Evolutionary conservation across 169 alveolate genomes (phyloP).

Genomic region (Plasmodium gonderi): DNA sequence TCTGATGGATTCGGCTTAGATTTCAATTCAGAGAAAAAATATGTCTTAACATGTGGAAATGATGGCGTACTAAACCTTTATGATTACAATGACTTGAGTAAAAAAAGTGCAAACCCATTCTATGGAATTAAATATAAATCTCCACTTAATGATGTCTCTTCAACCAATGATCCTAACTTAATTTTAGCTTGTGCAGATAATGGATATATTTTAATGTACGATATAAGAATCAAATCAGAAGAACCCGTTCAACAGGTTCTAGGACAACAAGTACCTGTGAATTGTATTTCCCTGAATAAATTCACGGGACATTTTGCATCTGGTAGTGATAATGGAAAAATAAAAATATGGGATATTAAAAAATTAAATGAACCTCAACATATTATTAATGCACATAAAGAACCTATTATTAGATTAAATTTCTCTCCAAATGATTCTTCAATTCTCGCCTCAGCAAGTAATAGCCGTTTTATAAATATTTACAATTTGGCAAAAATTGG

Average conservation of each 20-base stretch:
- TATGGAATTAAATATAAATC: constrained; percentile 46
- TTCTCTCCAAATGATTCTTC: constrained; percentile 57
- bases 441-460: constrained; percentile 55
- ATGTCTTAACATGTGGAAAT: constrained; percentile 47
- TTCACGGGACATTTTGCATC: constrained; percentile 62
- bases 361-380: constrained; percentile 42
- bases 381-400: constrained; percentile 58
- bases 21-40: constrained; percentile 1
- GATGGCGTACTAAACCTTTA: constrained; percentile 32
- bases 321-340: constrained; percentile 70
- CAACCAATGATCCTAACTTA: constrained; percentile 51
- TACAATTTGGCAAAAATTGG: constrained; percentile 50
- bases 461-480: constrained; percentile 35
- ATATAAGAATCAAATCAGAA: constrained; percentile 13
- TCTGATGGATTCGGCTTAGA: constrained; percentile 64
- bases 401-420: constrained; percentile 48
- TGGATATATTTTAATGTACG: constrained; percentile 50
- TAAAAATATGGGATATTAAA: constrained; percentile 60
- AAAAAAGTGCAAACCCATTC: constrained; percentile 2
- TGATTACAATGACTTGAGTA: constrained; percentile 2
- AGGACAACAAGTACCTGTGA: constrained; percentile 64
- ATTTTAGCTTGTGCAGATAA: constrained; percentile 61
- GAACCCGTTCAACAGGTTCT: constrained; percentile 54
- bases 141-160: constrained; percentile 37
- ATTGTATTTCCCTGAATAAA: constrained; percentile 14